These are phyloP conservation scores for Bombardia bombarda DNA, from an alignment of 495 filamentous ascomycete genomes.

Conservation along the genomic window DNA sequence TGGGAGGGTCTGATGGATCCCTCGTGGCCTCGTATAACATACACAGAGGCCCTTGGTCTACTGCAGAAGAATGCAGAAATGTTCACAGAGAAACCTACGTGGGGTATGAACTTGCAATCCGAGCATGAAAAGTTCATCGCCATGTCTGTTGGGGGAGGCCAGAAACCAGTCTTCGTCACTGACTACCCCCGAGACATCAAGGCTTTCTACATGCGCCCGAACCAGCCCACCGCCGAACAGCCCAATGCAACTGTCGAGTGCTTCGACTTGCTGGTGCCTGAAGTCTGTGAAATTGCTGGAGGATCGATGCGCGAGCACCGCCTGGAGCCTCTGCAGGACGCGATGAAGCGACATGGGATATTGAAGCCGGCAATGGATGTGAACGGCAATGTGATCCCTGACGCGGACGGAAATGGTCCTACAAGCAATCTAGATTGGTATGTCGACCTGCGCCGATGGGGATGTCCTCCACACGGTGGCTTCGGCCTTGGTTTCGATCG, in stretches of 20 bases:
- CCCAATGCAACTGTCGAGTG: conserved; percentile 69
- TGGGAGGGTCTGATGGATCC: conserved; percentile 58
- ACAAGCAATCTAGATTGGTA: conserved; percentile 71
- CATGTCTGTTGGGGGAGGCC: conserved; percentile 52
- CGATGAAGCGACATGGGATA: conserved; percentile 51
- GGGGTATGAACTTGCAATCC: conserved; percentile 71
- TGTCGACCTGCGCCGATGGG: conserved; percentile 87
- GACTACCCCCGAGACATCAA: conserved; percentile 82
- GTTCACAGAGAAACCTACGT: conserved; percentile 61
- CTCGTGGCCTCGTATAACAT: conserved; percentile 79
- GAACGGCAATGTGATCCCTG: background rate
- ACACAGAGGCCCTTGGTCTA: conserved; percentile 63
- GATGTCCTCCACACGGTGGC: conserved; percentile 89
- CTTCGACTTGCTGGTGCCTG: conserved; percentile 90
- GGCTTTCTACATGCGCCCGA: conserved; percentile 91
- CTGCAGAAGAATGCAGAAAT: conserved; percentile 54
- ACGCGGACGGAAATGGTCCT: background rate
- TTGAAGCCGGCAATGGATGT: background rate
- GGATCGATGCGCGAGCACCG: conserved; percentile 93
- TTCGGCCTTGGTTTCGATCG: conserved; percentile 94
- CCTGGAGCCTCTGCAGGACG: conserved; percentile 55
- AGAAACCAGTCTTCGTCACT: conserved; percentile 77
- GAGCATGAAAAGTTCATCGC: conserved; percentile 94
- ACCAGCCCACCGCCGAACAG: conserved; percentile 17
- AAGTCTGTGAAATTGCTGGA: conserved; percentile 81